Evolutionary conservation across 805 yeast genomes (phyloP), one percentile per base, ranked within the genome.

Genomic region (Tetrapisispora iriomotensis): DNA sequence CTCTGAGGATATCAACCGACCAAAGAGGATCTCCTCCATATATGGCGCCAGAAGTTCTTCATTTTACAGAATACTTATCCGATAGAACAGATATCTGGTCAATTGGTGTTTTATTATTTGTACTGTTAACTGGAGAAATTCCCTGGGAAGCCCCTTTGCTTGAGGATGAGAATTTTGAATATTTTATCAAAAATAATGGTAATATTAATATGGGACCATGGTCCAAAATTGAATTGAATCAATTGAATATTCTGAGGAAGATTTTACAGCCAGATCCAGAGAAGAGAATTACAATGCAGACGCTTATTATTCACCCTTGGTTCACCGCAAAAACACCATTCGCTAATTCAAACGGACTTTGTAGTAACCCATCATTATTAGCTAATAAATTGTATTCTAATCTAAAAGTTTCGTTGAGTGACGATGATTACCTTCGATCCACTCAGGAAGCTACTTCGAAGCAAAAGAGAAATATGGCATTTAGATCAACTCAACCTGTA

Each of bases 11-110:
- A 34, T 69, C 77, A 29, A 54, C 60, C 19, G 71, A 77, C 22
- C 70, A 79, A 24, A 74, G 86, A 56, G 82, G 90, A 0, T 77
- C 83, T 1, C 82, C 84, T 1, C 88, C 87, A 6, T 82, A 82
- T 52, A 72, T 79, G 66, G 90, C 92, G 1, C 92, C 92, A 2
- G 92, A 82, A 49, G 70, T 82, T 15, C 59, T 71, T 17, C 41
- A 50, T 29, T 42, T 50, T 6, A 47, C 49, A 15, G 58, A 62
- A 3, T 82, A 82, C 48, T 75, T 72, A 34, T 76, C 85, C 1
- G 74, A 73, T 38, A 46, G 54, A 3, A 66, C 77, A 1, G 87
- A 80, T 56, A 58, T 79, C 14, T 80, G 87, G 88, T 77, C 85
- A 0, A 70, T 80, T 49, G 86, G 84, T 2, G 65, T 78, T 4